Base-by-base conservation (phyloP, 257 asterid species). In the Paraleonurus japonicus region DNA sequence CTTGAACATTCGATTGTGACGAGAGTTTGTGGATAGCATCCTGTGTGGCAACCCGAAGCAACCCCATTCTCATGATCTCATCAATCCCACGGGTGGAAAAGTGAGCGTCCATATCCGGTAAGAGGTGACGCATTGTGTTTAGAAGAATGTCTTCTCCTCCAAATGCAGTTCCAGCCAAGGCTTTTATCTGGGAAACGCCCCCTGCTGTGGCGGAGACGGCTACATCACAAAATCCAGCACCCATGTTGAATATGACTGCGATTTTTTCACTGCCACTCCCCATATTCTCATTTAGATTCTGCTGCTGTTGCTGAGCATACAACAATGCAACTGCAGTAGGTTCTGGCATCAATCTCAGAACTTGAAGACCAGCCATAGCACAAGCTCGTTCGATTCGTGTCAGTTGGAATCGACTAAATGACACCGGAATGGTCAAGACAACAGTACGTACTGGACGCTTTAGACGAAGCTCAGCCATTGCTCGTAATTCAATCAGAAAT, bases 311-410 rank as follows among this genome's bases (percentile, higher is more conserved):
- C 71, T 93, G 97, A 3, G 98, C 90, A 39, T 93, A 93, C 16
- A 93, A 35, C 83, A 90, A 74, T 24, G 97, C 95, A 16, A 93
- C 95, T 7, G 97, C 97, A 20, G 96, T 85, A 1, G 98, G 98
- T 63, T 93, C 98, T 0, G 98, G 97, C 94, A 90, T 93, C 75
- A 87, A 39, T 51, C 98, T 82, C 61, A 90, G 85, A 33, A 90
- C 95, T 37, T 82, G 95, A 70, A 93, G 96, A 24, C 97, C 96
- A 9, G 96, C 98, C 96, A 90, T 90, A 37, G 97, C 97, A 71
- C 98, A 93, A 0, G 96, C 95, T 35, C 96, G 81, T 41, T 89
- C 95, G 13, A 93, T 32, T 22, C 98, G 83, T 20, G 92, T 89
- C 47, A 86, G 61, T 57, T 90, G 98, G 76, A 93, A 90, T 22